These are phyloP conservation scores for Colletotrichum acutatum DNA, from an alignment of 2,329 filamentous ascomycete species.

Conservation along the genomic window DNA sequence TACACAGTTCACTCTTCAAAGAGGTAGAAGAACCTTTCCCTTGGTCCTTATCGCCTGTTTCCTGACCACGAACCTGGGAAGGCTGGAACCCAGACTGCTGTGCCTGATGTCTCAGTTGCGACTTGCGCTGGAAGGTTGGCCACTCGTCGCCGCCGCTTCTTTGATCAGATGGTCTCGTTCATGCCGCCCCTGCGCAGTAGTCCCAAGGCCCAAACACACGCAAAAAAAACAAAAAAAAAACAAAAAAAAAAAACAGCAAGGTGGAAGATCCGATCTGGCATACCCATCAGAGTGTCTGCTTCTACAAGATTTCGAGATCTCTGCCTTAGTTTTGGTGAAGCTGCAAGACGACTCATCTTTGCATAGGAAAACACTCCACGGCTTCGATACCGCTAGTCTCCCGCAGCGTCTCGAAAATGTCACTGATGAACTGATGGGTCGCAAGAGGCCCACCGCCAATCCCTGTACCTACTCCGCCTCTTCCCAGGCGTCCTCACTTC, in stretches of 20 bases:
- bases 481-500: neutral
- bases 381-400: conserved; percentile 1
- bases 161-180: conserved; percentile 35
- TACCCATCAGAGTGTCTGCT: neutral
- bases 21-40: conserved; percentile 4
- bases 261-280: neutral
- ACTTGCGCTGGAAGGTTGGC: conserved; percentile 31
- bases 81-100: conserved; percentile 31
- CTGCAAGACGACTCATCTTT: neutral
- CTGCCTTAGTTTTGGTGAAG: neutral
- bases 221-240: too few species aligned
- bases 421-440: conserved; percentile 29
- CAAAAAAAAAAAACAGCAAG: neutral
- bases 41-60: conserved; percentile 8
- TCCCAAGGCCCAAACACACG: neutral
- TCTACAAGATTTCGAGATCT: neutral
- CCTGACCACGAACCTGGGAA: conserved; percentile 22
- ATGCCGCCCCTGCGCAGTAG: conserved; percentile 14
- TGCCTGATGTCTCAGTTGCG: conserved; percentile 33
- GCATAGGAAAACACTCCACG: neutral
- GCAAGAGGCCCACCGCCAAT: neutral
- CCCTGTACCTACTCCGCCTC: conserved; percentile 26
- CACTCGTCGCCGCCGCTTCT: conserved; percentile 30
- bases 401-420: conserved; percentile 6
- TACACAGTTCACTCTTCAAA: fast-evolving